Percentiles rank a stretch among this genome's conserved stretches.
These are phyloP conservation scores for Luvunga scandens DNA, from an alignment of 345 rosid genomes.

Conservation along the genomic window DNA sequence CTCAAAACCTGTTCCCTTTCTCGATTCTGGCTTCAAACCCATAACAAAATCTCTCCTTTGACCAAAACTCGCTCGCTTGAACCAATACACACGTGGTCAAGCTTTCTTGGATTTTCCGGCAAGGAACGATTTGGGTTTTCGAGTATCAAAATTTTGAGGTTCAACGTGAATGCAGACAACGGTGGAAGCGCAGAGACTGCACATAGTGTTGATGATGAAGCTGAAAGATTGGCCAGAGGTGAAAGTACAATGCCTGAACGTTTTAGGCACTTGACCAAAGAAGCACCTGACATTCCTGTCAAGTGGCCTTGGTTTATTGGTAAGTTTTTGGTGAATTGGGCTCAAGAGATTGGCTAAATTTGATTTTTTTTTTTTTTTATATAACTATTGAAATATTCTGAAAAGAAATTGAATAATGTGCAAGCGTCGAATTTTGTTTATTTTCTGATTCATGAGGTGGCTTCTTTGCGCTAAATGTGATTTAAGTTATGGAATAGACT, in stretches of 20 bases:
- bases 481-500: not conserved
- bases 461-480: not conserved
- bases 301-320: slow-evolving; percentile 90
- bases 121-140: slow-evolving; percentile 16
- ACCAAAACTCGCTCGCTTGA: slow-evolving; percentile 8
- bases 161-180: slow-evolving; percentile 36
- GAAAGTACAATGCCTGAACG: slow-evolving; percentile 89
- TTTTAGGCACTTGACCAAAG: slow-evolving; percentile 76
- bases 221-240: slow-evolving; percentile 51
- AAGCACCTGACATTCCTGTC: slow-evolving; percentile 66
- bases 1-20: slow-evolving; percentile 15
- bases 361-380: not conserved
- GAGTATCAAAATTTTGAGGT: slow-evolving; percentile 17
- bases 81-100: not conserved
- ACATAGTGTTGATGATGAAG: slow-evolving; percentile 44
- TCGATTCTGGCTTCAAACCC: slow-evolving; percentile 6
- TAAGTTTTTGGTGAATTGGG: slow-evolving; percentile 25
- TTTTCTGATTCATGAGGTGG: not conserved
- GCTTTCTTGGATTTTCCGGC: not conserved
- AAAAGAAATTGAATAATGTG: not conserved
- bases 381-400: not conserved
- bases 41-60: not conserved
- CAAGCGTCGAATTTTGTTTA: not conserved
- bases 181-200: slow-evolving; percentile 23
- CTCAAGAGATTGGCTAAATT: not conserved